These are phyloP conservation scores for Blepharisma stoltei DNA, from an alignment of 73 alveolate genomes.

Conservation along the genomic window DNA sequence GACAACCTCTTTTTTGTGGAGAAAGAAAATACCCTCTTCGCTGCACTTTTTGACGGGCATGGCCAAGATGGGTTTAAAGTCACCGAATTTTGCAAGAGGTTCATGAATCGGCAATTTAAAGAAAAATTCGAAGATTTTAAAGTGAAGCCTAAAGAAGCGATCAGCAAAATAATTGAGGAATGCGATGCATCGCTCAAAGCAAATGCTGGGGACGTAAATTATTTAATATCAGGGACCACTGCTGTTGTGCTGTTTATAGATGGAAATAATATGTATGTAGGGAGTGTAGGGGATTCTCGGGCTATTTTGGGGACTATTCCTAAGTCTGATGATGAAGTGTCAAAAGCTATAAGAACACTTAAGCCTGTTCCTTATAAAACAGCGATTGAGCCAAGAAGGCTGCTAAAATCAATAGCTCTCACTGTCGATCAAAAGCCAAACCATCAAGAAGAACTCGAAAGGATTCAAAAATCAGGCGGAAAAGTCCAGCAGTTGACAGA, in stretches of 20 bases:
- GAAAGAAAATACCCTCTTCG: not conserved
- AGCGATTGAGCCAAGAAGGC: not conserved
- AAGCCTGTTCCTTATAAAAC: not conserved
- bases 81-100: not conserved
- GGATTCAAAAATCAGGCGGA: constrained; percentile 29
- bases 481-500: constrained; percentile 26
- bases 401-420: not conserved
- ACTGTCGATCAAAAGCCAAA: constrained; percentile 21
- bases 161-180: not conserved
- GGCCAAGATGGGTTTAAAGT: constrained; percentile 29
- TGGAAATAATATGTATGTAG: constrained; percentile 11
- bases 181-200: constrained; percentile 1
- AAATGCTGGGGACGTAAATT: not conserved
- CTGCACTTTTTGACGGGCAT: constrained; percentile 35
- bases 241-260: constrained; percentile 13
- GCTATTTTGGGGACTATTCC: constrained; percentile 6
- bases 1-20: not conserved
- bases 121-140: not conserved
- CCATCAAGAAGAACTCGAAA: constrained; percentile 20
- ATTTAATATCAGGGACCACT: constrained; percentile 22
- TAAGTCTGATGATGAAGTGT: not conserved
- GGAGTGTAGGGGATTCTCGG: constrained; percentile 22
- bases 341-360: too few species aligned
- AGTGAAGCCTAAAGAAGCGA: not conserved
- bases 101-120: not conserved